These are phyloP conservation scores for Aplosporella prunicola DNA, from an alignment of 2,329 filamentous ascomycete genomes.

Conservation along the genomic window DNA sequence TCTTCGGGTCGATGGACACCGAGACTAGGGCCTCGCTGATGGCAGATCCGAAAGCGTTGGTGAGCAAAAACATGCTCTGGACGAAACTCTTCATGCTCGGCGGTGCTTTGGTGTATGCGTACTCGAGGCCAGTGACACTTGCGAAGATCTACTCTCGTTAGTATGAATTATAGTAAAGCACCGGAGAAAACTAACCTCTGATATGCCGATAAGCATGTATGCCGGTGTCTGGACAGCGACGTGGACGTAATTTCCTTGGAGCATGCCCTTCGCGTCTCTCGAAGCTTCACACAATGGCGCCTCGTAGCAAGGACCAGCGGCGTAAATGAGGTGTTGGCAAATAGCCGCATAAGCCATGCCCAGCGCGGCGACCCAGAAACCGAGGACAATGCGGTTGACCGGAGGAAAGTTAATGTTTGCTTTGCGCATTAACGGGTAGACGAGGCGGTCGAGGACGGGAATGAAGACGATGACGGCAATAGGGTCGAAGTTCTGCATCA, in stretches of 20 bases:
- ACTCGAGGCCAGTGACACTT: slow-evolving; percentile 39
- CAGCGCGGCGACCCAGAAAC: slow-evolving; percentile 43
- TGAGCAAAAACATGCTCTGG: slow-evolving; percentile 49
- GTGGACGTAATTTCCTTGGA: slow-evolving; percentile 31
- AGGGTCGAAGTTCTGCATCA: slow-evolving; percentile 40
- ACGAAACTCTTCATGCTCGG: slow-evolving; percentile 40
- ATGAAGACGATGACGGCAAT: slow-evolving; percentile 40
- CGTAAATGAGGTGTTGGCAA: slow-evolving; percentile 50
- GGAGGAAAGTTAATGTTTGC: slow-evolving; percentile 36
- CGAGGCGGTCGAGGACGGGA: slow-evolving; percentile 33
- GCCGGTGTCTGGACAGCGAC: slow-evolving; percentile 38
- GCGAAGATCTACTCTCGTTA: too few species aligned
- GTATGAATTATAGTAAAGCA: too few species aligned
- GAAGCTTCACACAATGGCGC: slow-evolving; percentile 26
- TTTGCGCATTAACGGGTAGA: slow-evolving; percentile 36
- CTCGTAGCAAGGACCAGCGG: slow-evolving; percentile 43
- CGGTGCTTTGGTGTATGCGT: slow-evolving; percentile 40
- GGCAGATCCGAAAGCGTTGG: slow-evolving; percentile 50
- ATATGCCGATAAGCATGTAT: slow-evolving; percentile 39
- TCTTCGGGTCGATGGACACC: slow-evolving; percentile 52
- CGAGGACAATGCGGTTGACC: slow-evolving; percentile 45
- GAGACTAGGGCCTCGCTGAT: slow-evolving; percentile 56
- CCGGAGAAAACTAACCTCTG: too few species aligned
- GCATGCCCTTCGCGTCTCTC: slow-evolving; percentile 19
- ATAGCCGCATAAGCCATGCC: slow-evolving; percentile 48